Percentiles rank a stretch among this genome's conserved stretches.
These are phyloP conservation scores for Trichoderma sp. DNA, from an alignment of 2,329 filamentous ascomycete species.

Conservation along the genomic window DNA sequence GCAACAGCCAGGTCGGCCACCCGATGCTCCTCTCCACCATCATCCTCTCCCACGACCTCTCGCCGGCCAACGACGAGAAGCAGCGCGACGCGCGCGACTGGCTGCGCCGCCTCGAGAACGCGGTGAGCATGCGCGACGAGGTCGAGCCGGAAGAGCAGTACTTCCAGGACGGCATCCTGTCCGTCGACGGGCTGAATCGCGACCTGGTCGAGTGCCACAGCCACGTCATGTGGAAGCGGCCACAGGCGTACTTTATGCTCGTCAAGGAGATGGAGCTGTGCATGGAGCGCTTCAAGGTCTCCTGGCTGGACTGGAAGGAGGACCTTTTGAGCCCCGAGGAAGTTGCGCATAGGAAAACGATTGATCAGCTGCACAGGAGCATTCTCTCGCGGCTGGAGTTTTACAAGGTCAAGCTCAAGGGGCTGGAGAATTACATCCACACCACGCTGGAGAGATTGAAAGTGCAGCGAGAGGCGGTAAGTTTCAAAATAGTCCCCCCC, in stretches of 20 bases:
- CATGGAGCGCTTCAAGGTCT: conserved; percentile 43
- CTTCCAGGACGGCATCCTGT: conserved; percentile 50
- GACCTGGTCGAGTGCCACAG: conserved; percentile 63
- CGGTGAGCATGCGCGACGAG: conserved; percentile 58
- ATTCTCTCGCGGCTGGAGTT: conserved; percentile 56
- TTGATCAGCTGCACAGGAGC: conserved; percentile 49
- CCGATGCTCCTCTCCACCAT: conserved; percentile 58
- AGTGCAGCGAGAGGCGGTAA: conserved; percentile 59
- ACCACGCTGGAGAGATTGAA: conserved; percentile 59
- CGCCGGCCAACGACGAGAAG: conserved; percentile 54
- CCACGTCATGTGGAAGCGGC: conserved; percentile 60
- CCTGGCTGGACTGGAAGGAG: conserved; percentile 23
- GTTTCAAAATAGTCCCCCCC: conserved; percentile 26
- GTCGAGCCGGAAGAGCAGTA: conserved; percentile 55
- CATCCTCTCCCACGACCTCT: conserved; percentile 57
- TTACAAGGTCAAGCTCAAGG: conserved; percentile 58
- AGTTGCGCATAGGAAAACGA: conserved; percentile 31
- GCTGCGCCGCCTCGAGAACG: conserved; percentile 59
- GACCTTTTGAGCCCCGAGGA: conserved; percentile 25
- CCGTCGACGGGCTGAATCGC: conserved; percentile 58
- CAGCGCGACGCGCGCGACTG: conserved; percentile 62
- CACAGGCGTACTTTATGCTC: conserved; percentile 57
- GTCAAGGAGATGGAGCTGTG: conserved; percentile 46
- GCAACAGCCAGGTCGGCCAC: conserved; percentile 50
- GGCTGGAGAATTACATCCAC: conserved; percentile 60